Evolutionary conservation across 108 stramenopile species (phyloP).

Genomic region (Nitzschia putrida): DNA sequence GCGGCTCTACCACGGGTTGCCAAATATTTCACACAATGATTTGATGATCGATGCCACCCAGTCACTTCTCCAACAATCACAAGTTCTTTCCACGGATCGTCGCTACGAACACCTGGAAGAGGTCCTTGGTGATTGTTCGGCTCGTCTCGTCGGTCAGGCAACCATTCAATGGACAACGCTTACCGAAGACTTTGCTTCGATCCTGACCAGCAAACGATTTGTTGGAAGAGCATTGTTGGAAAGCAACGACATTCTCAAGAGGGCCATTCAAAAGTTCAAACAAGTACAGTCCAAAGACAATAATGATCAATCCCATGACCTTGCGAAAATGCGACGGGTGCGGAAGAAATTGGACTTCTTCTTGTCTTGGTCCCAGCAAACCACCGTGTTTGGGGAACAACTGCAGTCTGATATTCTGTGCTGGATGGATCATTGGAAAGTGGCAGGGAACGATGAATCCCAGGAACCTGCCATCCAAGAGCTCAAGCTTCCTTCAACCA

Average conservation of each 20-base stretch:
- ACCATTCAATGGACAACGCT: constrained; percentile 29
- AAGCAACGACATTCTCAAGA: constrained; percentile 41
- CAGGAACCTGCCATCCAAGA: neutral
- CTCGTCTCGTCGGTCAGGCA: neutral
- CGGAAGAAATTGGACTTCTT: constrained; percentile 56
- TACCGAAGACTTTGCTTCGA: constrained; percentile 33
- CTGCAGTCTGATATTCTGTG: constrained; percentile 12
- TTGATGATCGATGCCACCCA: constrained; percentile 36
- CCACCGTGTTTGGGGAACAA: constrained; percentile 2
- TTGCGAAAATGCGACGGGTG: constrained; percentile 22
- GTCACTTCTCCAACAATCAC: constrained; percentile 29
- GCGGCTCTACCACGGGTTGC: constrained; percentile 44
- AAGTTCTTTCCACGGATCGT: constrained; percentile 37
- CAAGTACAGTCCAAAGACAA: neutral
- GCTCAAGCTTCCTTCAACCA: neutral
- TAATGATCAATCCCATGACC: neutral
- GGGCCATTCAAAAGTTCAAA: constrained; percentile 18
- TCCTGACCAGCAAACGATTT: constrained; percentile 27
- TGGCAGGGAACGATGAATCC: neutral
- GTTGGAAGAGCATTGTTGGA: constrained; percentile 48
- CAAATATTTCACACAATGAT: constrained; percentile 23
- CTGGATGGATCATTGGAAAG: constrained; percentile 52
- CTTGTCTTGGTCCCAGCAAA: constrained; percentile 44
- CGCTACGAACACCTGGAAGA: constrained; percentile 26
- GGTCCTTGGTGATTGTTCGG: constrained; percentile 22